Conservation (phyloP, 208 protist species). For the Trypanosoma rangeli region DNA sequence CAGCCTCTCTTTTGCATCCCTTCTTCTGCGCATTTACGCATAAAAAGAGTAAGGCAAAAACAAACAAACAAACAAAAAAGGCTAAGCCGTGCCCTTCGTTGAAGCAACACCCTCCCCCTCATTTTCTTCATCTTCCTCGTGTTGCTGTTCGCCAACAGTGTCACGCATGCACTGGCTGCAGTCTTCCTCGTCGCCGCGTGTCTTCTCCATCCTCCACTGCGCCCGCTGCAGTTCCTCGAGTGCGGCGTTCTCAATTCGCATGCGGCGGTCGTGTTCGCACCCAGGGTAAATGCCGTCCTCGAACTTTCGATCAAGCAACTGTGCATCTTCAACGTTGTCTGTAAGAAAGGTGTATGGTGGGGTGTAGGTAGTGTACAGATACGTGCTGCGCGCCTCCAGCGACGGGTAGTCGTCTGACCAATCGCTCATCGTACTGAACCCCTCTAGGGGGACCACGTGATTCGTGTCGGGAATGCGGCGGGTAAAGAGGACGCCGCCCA, state of each 20-base stretch:
- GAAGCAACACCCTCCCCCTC: conserved; percentile 5
- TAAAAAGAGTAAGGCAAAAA: no score
- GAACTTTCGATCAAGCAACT: conserved; percentile 87
- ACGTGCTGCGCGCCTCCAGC: conserved; percentile 89
- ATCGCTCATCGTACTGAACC: conserved; percentile 85
- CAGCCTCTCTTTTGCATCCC: no score
- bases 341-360: conserved; percentile 75
- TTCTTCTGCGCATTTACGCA: no score
- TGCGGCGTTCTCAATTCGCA: conserved; percentile 70
- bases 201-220: conserved; percentile 49
- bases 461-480: conserved; percentile 82
- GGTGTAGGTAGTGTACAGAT: conserved; percentile 85
- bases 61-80: no score
- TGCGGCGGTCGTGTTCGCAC: conserved; percentile 65
- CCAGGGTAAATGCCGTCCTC: conserved; percentile 90
- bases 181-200: conserved; percentile 12
- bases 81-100: no score
- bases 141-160: conserved; percentile 2
- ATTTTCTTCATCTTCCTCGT: conserved; percentile 14
- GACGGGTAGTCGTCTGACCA: conserved; percentile 91
- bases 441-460: conserved; percentile 87
- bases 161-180: conserved; percentile 9
- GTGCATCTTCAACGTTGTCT: conserved; percentile 62
- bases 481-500: conserved; percentile 83
- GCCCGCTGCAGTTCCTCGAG: conserved; percentile 52